phyloP scores from a whole-genome alignment of 2,329 filamentous ascomycete species.

The Phoma sp. region DNA sequence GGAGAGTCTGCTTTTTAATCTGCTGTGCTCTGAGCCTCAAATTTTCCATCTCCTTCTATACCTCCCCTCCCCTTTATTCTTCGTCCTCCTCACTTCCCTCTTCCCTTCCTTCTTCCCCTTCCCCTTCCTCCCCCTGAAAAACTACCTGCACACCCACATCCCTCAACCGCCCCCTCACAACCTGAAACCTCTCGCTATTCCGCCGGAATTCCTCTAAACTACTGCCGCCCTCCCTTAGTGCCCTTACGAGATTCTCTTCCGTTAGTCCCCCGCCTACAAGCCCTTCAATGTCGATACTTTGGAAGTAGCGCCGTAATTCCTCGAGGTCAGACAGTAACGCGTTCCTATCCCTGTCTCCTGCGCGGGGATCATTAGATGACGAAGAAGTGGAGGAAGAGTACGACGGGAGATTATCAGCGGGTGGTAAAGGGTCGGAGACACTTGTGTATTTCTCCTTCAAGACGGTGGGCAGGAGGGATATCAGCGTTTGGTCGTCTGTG shows the following conservation, averaged over 20 bases:
- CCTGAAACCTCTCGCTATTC: conserved; percentile 35
- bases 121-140: conserved; percentile 24
- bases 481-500: conserved; percentile 75
- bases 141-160: conserved; percentile 37
- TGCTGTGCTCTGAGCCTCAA: no score
- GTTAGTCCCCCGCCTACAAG: conserved; percentile 27
- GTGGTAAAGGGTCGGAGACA: conserved; percentile 84
- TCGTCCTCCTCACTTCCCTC: neutral
- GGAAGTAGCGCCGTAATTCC: conserved; percentile 37
- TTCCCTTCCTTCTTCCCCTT: neutral
- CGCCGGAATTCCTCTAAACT: conserved; percentile 37
- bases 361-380: no score
- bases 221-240: conserved; percentile 31
- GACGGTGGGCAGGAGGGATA: conserved; percentile 70
- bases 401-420: conserved; percentile 55
- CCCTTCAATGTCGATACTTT: conserved; percentile 32
- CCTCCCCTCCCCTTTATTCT: neutral
- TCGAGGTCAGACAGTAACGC: conserved; percentile 37
- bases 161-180: conserved; percentile 26
- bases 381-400: no score
- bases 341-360: conserved; percentile 22
- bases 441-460: conserved; percentile 65
- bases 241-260: conserved; percentile 26
- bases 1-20: no score
- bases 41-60: no score